Base-by-base conservation (phyloP, 345 rosid genomes). In the Gossypium rotundifolium region DNA sequence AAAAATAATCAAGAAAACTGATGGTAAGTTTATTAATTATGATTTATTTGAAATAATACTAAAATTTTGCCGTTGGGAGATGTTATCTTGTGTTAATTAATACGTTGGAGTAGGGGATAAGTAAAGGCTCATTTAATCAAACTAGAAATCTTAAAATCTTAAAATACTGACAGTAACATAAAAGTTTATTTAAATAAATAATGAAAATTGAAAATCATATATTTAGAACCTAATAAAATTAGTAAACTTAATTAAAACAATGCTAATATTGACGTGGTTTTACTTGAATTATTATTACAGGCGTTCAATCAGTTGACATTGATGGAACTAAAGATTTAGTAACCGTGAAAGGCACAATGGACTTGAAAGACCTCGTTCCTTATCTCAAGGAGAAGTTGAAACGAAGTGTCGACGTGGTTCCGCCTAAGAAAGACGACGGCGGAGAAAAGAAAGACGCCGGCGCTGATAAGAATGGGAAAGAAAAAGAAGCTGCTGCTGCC, bases 321-420 rank as follows among this genome's bases (percentile, higher is more conserved):
- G 96, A 91, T 76, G 81, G 68, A 11, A 82, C 67, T 3, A 95
- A 90, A 79, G 97, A 93, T 67, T 81, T 83, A 16, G 91, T 95
- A 20, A 82, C 89, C 18, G 97, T 93, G 22, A 93, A 84, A 33
- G 99, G 99, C 1, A 90, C 84, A 9, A 73, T 90, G 82, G 94
- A 92, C 77, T 84, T 77, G 2, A 89, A 90, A 66, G 81, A 81
- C 42, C 78, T 91, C 62, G 81, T 71, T 14, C 86, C 91, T 17
- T 76, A 79, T 65, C 90, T 95, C 22, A 77, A 65, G 16, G 83
- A 78, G 48, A 95, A 88, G 83, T 84, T 93, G 66, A 87, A 77
- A 61, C 83, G 96, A 40, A 80, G 49, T 17, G 94, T 95, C 7
- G 98, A 91, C 72, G 86, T 95, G 9, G 86, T 88, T 20, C 86